phyloP scores from a whole-genome alignment of 169 alveolate species.

The Nephromyces sp. region DNA sequence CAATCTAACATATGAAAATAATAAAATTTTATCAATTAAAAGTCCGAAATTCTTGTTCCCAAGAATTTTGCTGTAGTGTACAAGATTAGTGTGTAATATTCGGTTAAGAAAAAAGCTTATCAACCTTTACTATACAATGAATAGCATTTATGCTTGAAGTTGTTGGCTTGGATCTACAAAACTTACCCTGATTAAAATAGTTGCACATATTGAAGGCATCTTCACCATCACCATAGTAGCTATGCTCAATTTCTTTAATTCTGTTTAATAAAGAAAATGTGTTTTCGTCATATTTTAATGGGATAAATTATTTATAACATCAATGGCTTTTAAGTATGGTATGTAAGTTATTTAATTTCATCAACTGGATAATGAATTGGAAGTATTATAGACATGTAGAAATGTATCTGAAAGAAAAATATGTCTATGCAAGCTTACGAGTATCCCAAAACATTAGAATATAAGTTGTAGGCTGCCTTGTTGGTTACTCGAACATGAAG shows the following conservation, averaged over 20 bases:
- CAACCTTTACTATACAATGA: no score
- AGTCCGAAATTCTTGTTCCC: no score
- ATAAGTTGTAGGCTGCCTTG: constrained; percentile 80
- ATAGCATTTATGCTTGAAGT: no score
- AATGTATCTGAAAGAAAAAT: neutral
- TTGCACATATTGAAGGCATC: constrained; percentile 46
- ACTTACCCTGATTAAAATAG: constrained; percentile 3
- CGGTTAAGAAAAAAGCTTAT: no score
- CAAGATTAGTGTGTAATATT: no score
- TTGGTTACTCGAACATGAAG: constrained; percentile 81
- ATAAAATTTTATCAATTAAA: no score
- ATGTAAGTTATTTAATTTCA: neutral
- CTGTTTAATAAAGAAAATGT: neutral
- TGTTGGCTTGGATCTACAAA: no score
- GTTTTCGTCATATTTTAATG: no score
- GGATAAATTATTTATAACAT: neutral
- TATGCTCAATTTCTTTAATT: constrained; percentile 25
- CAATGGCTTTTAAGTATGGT: neutral
- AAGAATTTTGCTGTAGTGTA: no score
- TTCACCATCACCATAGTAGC: constrained; percentile 47
- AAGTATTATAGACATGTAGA: neutral
- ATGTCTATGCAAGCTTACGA: constrained; percentile 13
- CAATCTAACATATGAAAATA: no score
- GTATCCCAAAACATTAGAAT: constrained; percentile 68
- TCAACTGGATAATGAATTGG: neutral